A percentile compares a stretch with the other conserved stretches of the same genome.
phyloP scores from a whole-genome alignment of 2,329 filamentous ascomycete genomes.

The Aspergillus aculeatus region DNA sequence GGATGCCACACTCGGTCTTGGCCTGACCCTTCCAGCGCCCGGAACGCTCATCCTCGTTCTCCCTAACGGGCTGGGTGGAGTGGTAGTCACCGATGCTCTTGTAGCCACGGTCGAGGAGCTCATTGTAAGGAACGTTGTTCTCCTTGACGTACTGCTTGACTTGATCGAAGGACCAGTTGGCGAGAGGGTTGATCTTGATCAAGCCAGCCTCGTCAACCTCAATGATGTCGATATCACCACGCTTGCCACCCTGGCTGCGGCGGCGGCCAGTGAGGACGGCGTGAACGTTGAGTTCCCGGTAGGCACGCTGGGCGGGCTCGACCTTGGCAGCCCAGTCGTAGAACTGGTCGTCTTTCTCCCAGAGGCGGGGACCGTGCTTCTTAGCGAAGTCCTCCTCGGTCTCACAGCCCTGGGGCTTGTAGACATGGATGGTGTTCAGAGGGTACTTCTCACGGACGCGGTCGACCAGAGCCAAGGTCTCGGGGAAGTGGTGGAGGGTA shows the following conservation, averaged over 20 bases:
- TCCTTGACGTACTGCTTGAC: constrained; percentile 84
- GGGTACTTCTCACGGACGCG: constrained; percentile 74
- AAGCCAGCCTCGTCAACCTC: constrained; percentile 89
- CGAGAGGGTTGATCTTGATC: constrained; percentile 96
- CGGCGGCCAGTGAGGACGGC: constrained; percentile 91
- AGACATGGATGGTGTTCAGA: constrained; percentile 78
- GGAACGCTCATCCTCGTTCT: constrained; percentile 91
- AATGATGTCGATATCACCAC: constrained; percentile 84
- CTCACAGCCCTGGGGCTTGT: constrained; percentile 76
- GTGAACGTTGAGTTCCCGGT: constrained; percentile 79
- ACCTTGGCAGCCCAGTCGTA: constrained; percentile 99
- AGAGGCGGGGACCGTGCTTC: constrained; percentile 78
- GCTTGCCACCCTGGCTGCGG: constrained; percentile 87
- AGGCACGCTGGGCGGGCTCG: constrained; percentile 89
- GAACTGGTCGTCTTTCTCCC: constrained; percentile 80
- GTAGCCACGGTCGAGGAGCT: constrained; percentile 87
- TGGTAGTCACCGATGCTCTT: constrained; percentile 99
- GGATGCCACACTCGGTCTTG: constrained; percentile 98
- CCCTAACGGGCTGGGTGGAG: constrained; percentile 84
- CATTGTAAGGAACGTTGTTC: constrained; percentile 90
- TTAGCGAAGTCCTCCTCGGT: constrained; percentile 75
- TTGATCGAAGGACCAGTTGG: constrained; percentile 88
- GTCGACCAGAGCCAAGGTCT: constrained; percentile 73
- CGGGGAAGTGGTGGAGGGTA: constrained; percentile 77
- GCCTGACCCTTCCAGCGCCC: constrained; percentile 94